Conservation (phyloP, 805 yeast species). For the Metschnikowia colocasiae region DNA sequence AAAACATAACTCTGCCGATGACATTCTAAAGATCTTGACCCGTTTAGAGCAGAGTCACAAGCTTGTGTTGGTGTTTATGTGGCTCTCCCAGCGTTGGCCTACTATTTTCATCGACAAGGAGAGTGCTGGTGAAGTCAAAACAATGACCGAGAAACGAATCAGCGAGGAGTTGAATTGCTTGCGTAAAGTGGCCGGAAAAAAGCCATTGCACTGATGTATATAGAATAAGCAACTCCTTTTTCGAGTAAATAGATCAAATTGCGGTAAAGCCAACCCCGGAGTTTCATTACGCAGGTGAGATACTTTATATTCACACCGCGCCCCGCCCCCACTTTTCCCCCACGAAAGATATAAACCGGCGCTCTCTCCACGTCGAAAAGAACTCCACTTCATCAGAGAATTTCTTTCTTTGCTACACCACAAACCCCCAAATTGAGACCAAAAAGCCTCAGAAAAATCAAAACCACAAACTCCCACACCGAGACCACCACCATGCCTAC, state of each 20-base stretch:
- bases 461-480: background rate
- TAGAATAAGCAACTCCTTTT: background rate
- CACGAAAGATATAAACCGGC: background rate
- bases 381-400: background rate
- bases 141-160: conserved; percentile 62
- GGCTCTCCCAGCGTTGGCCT: conserved; percentile 89
- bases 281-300: background rate
- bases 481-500: conserved; percentile 12
- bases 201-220: background rate
- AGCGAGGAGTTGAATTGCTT: conserved; percentile 41
- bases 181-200: conserved; percentile 8
- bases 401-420: background rate
- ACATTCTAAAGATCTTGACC: conserved; percentile 22
- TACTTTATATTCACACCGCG: background rate
- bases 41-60: conserved; percentile 65
- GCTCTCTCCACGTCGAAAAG: background rate
- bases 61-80: conserved; percentile 62
- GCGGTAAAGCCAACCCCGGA: background rate
- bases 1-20: conserved; percentile 17
- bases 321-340: conserved; percentile 8
- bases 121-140: conserved; percentile 66
- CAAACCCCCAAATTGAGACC: background rate
- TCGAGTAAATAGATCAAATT: no score
- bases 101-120: conserved; percentile 71
- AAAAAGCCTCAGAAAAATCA: background rate